Evolutionary conservation across 2,329 filamentous ascomycete genomes (phyloP).

Genomic region (Colletotrichum nymphaeae): DNA sequence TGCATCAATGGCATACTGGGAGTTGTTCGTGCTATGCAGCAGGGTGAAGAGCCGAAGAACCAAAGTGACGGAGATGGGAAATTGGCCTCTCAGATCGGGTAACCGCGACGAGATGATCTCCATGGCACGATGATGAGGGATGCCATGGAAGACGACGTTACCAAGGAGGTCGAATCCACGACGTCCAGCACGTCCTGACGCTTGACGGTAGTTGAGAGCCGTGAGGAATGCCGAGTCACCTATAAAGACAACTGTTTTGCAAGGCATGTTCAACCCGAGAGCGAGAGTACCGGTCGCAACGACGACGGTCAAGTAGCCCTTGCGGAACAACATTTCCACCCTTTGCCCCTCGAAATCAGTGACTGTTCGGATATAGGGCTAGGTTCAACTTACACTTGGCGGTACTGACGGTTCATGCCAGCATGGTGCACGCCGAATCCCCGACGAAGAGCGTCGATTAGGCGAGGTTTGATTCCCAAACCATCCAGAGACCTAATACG

Average conservation of each 20-base stretch:
- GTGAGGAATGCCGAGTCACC: slow-evolving; percentile 81
- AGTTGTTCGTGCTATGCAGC: slow-evolving; percentile 72
- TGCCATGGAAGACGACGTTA: slow-evolving; percentile 82
- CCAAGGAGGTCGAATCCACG: slow-evolving; percentile 84
- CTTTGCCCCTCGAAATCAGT: slow-evolving; percentile 39
- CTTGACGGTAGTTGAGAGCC: slow-evolving; percentile 81
- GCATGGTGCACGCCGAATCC: slow-evolving; percentile 84
- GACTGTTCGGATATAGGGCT: slow-evolving; percentile 23
- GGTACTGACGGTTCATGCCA: slow-evolving; percentile 82
- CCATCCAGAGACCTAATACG: slow-evolving; percentile 63
- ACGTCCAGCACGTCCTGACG: slow-evolving; percentile 80
- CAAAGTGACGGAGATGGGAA: slow-evolving; percentile 80
- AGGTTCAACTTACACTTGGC: slow-evolving; percentile 64
- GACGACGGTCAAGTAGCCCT: slow-evolving; percentile 76
- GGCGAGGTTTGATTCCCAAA: slow-evolving; percentile 59
- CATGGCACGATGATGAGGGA: slow-evolving; percentile 69
- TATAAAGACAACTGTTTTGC: slow-evolving; percentile 82
- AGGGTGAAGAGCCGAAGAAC: slow-evolving; percentile 77
- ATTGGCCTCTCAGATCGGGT: slow-evolving; percentile 81
- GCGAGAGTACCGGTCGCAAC: slow-evolving; percentile 82
- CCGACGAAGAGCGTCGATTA: slow-evolving; percentile 71
- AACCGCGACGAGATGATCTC: slow-evolving; percentile 79
- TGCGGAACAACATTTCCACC: slow-evolving; percentile 80
- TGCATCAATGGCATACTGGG: slow-evolving; percentile 69
- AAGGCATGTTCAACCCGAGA: slow-evolving; percentile 86